These are phyloP conservation scores for Bipolaris sorokiniana DNA, from an alignment of 2,329 filamentous ascomycete species.

Conservation along the genomic window DNA sequence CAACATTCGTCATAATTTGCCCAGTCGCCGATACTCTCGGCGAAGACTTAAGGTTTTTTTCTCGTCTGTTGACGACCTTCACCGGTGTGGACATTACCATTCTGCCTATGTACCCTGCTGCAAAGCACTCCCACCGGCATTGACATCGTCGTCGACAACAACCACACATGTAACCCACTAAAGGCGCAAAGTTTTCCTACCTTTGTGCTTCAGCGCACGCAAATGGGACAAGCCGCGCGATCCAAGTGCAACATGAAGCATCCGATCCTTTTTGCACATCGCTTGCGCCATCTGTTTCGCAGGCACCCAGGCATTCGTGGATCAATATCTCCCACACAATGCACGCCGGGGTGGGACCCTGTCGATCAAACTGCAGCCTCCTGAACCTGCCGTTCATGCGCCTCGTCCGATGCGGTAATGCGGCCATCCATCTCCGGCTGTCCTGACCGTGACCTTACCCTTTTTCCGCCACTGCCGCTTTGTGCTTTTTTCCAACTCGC, in stretches of 20 bases:
- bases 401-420: constrained; percentile 11
- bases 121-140: not conserved
- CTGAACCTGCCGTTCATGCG: constrained; percentile 18
- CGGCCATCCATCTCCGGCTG: not conserved
- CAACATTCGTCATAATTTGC: no score
- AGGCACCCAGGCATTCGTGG: constrained; percentile 11
- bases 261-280: constrained; percentile 7
- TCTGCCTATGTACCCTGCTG: not conserved
- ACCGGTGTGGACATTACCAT: constrained; percentile 1
- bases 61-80: not conserved
- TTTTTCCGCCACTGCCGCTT: constrained; percentile 6
- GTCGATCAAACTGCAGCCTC: constrained; percentile 15
- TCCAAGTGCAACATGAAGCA: constrained; percentile 4
- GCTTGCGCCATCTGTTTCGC: constrained; percentile 15
- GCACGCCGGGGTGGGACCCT: constrained; percentile 8
- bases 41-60: constrained; percentile 3
- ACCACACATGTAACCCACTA: not conserved
- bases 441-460: not conserved
- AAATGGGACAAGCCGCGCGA: not conserved
- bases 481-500: not conserved
- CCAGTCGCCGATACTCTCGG: not conserved
- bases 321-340: constrained; percentile 12
- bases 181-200: not conserved
- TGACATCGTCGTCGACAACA: not conserved
- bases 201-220: not conserved